These are phyloP conservation scores for Paracoccidioides lutzii DNA, from an alignment of 2,329 filamentous ascomycete genomes.

Conservation along the genomic window DNA sequence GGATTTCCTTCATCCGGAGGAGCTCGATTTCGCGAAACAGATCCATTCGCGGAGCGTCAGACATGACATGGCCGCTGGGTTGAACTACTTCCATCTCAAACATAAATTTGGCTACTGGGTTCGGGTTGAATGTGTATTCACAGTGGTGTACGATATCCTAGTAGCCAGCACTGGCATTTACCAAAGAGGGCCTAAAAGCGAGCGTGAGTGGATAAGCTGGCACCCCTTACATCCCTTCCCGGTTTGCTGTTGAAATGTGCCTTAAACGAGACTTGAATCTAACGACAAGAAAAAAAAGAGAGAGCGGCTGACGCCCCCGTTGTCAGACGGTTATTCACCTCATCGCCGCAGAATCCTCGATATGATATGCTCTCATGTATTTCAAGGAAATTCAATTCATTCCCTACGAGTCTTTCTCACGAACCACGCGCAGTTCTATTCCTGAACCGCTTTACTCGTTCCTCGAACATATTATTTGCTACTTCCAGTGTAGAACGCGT, in stretches of 20 bases:
- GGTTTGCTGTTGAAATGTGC: background rate
- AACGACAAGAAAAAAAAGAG: constrained; percentile 37
- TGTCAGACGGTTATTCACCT: constrained; percentile 66
- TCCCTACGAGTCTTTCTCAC: constrained; percentile 45
- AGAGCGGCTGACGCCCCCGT: constrained; percentile 65
- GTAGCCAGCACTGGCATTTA: constrained; percentile 77
- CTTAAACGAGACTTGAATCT: background rate
- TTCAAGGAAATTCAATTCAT: constrained; percentile 57
- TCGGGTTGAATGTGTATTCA: constrained; percentile 79
- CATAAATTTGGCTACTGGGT: constrained; percentile 59
- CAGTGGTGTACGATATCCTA: constrained; percentile 74
- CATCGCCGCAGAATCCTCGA: constrained; percentile 66
- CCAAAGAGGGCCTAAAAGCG: constrained; percentile 51
- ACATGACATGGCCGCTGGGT: constrained; percentile 71
- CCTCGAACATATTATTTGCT: constrained; percentile 73
- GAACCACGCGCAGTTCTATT: constrained; percentile 77
- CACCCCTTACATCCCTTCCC: background rate
- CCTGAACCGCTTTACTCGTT: constrained; percentile 72
- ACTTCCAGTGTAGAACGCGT: constrained; percentile 65
- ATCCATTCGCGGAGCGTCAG: constrained; percentile 61
- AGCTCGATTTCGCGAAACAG: constrained; percentile 60
- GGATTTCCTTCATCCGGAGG: constrained; percentile 75
- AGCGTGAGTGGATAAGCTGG: constrained; percentile 45
- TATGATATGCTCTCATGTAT: constrained; percentile 84
- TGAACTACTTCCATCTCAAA: constrained; percentile 64